phyloP scores from a whole-genome alignment of 768 basidiomycete species.

The Lyophyllum semitale region DNA sequence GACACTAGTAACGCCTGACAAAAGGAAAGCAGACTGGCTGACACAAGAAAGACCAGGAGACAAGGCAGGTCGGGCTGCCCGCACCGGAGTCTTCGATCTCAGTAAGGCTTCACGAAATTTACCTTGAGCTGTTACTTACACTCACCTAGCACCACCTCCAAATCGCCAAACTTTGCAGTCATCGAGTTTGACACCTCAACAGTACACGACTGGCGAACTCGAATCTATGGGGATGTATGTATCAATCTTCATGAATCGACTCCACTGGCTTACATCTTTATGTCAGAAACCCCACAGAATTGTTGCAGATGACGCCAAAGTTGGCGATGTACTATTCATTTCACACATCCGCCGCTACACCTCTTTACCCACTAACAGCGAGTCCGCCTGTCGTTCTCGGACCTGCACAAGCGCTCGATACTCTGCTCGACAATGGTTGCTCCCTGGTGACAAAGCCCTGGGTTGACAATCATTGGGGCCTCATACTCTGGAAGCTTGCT shows the following conservation, averaged over 20 bases:
- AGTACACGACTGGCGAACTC: slow-evolving; percentile 42
- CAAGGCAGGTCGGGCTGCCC: slow-evolving; percentile 1
- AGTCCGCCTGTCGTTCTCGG: slow-evolving; percentile 36
- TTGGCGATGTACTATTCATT: slow-evolving; percentile 65
- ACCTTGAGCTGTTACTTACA: not conserved
- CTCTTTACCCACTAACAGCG: slow-evolving; percentile 17
- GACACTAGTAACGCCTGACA: slow-evolving; percentile 11
- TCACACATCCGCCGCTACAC: slow-evolving; percentile 38
- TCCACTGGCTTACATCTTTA: slow-evolving; percentile 1
- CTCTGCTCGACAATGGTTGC: slow-evolving; percentile 62
- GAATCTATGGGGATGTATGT: slow-evolving; percentile 56
- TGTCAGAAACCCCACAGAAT: slow-evolving; percentile 49
- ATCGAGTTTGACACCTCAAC: slow-evolving; percentile 56
- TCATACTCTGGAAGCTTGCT: slow-evolving; percentile 94
- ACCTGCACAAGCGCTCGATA: slow-evolving; percentile 53
- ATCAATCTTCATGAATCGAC: not conserved
- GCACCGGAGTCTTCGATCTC: slow-evolving; percentile 41
- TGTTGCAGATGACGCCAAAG: slow-evolving; percentile 55
- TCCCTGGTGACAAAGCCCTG: slow-evolving; percentile 70
- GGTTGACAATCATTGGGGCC: slow-evolving; percentile 90
- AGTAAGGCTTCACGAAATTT: slow-evolving; percentile 31
- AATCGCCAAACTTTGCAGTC: slow-evolving; percentile 45
- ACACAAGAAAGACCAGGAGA: slow-evolving; percentile 15
- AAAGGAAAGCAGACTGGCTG: slow-evolving; percentile 10
- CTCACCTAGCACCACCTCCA: slow-evolving; percentile 27